Percentiles rank a stretch among this genome's conserved stretches.
These are phyloP conservation scores for Salvia sclarea DNA, from an alignment of 305 asterid species.

Conservation along the genomic window DNA sequence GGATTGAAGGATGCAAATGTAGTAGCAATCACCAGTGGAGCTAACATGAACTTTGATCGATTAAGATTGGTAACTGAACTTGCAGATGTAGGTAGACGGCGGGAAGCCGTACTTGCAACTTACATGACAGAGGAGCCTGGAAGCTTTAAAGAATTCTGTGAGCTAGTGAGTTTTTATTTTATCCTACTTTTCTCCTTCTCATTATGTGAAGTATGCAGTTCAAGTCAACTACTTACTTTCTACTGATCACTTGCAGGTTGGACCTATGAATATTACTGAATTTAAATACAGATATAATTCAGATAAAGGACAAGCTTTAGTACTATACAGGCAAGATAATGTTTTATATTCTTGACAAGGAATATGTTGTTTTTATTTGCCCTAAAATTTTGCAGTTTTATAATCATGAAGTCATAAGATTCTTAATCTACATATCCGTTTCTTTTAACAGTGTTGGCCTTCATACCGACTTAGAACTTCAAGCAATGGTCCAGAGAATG, in stretches of 20 bases:
- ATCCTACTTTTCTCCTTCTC: slow-evolving; percentile 17
- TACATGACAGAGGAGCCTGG: slow-evolving; percentile 84
- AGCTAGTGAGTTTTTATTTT: slow-evolving; percentile 55
- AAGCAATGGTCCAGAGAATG: slow-evolving; percentile 72
- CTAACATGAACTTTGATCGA: slow-evolving; percentile 96
- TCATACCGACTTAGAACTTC: slow-evolving; percentile 76
- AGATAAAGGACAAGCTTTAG: slow-evolving; percentile 67
- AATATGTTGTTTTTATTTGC: slow-evolving; percentile 3
- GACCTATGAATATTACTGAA: slow-evolving; percentile 89
- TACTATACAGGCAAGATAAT: slow-evolving; percentile 73
- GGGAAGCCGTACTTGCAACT: slow-evolving; percentile 94
- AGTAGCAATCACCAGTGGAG: slow-evolving; percentile 91
- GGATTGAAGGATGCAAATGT: slow-evolving; percentile 72
- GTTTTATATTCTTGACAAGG: background rate
- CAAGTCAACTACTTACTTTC: slow-evolving; percentile 12
- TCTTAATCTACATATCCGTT: slow-evolving; percentile 10
- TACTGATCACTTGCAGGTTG: slow-evolving; percentile 64
- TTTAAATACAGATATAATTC: slow-evolving; percentile 82
- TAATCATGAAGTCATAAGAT: background rate
- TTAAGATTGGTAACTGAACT: slow-evolving; percentile 94
- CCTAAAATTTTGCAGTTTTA: slow-evolving; percentile 1
- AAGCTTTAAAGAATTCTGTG: slow-evolving; percentile 73
- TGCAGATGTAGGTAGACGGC: slow-evolving; percentile 87
- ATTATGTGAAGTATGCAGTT: background rate
- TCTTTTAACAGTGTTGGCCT: slow-evolving; percentile 75